Evolutionary conservation across 148 eudicot genomes (phyloP), one percentile per base, ranked within the genome.

Genomic region (Rhododendron ovatum): DNA sequence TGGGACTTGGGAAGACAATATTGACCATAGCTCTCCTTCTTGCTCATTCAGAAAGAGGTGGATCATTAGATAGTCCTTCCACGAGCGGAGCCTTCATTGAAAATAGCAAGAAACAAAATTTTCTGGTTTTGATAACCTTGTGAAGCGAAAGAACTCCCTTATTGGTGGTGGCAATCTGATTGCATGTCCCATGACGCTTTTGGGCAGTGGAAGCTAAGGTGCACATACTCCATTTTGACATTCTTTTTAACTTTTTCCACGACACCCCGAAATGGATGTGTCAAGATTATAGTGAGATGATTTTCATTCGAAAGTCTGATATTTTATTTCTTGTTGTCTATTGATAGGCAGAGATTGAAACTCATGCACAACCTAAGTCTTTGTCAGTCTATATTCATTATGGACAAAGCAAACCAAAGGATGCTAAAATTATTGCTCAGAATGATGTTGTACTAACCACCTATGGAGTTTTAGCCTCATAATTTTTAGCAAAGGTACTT

Each of bases 201-300:
- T 95, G 74, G 92, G 98, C 99, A 97, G 91, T 97, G 99, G 99
- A 97, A 97, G n/a, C n/a, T n/a, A n/a, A n/a, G 99, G 99, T 97
- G 90, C 74, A 43, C 57, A 18, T 71, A 30, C 24, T 75, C 18
- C 74, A n/a, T 43, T 78, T 39, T 43, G 35, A n/a, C 48, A 14
- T 15, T 84, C 13, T 13, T 17, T 55, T 67, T 67, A 15, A 2
- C 1, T 20, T 80, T 55, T 85, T 51, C 17, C 15, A 14, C 1
- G 17, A 24, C 35, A 26, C 13, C 15, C 4, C 2, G 14, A 41
- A 35, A 53, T 30, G 5, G 67, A 37, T 86, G 45, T 85, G 17
- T 81, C 67, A 45, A 63, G 61, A 15, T 59, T 33, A 8, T 33
- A 41, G 7, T 80, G 65, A 30, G 35, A 61, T 61, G 71, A 26